Evolutionary conservation across 306 rosid species (phyloP).

Genomic region (Lathyrus sativus): DNA sequence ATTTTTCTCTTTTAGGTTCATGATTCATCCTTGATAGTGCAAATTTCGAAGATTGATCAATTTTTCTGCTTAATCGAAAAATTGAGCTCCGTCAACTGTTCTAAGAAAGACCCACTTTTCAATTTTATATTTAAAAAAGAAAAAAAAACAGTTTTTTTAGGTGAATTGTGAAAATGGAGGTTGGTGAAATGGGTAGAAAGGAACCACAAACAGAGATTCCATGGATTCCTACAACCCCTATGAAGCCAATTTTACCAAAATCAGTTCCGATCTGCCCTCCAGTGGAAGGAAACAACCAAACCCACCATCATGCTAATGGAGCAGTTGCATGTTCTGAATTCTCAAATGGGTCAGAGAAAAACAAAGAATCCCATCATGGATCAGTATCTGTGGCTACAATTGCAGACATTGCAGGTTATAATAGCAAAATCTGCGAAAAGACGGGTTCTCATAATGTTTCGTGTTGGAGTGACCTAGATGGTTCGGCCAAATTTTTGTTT

Average conservation of each 20-base stretch:
- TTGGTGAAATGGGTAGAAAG: conserved; percentile 30
- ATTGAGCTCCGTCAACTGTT: conserved; percentile 20
- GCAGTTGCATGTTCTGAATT: conserved; percentile 48
- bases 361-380: conserved; percentile 1
- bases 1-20: conserved; percentile 24
- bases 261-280: conserved; percentile 48
- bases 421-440: conserved; percentile 14
- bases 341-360: conserved; percentile 14
- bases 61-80: conserved; percentile 31
- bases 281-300: conserved; percentile 28
- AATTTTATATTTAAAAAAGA: background rate
- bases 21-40: conserved; percentile 30
- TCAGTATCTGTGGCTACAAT: conserved; percentile 5
- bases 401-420: conserved; percentile 13
- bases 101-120: background rate
- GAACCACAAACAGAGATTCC: conserved; percentile 27
- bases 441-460: conserved; percentile 11
- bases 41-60: background rate
- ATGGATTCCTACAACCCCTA: conserved; percentile 45
- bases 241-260: conserved; percentile 36
- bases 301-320: conserved; percentile 14
- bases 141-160: background rate
- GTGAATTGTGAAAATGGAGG: conserved; percentile 37
- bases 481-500: conserved; percentile 30
- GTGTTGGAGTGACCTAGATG: background rate